Evolutionary conservation across 768 basidiomycete species (phyloP).

Genomic region (Tulasnella sp.): DNA sequence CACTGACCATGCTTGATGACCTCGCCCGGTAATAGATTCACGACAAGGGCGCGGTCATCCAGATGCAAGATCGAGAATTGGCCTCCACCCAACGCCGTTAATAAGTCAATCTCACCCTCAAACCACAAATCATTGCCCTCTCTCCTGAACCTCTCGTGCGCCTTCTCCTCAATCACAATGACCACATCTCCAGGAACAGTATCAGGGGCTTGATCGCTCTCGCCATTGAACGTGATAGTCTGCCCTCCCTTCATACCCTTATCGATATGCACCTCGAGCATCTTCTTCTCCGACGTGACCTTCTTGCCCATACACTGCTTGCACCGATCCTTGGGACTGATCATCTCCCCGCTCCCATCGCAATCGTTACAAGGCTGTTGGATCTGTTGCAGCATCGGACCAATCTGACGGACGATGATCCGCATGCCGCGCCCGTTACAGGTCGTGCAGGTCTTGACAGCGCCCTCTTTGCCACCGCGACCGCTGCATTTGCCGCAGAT

Average conservation of each 20-base stretch:
- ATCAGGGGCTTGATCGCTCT: constrained; percentile 85
- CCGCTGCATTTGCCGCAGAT: constrained; percentile 92
- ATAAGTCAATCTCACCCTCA: constrained; percentile 83
- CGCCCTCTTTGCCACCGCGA: constrained; percentile 95
- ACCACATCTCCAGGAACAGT: constrained; percentile 89
- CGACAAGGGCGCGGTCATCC: constrained; percentile 79
- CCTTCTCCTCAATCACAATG: constrained; percentile 87
- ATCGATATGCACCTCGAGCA: constrained; percentile 95
- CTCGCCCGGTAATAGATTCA: constrained; percentile 79
- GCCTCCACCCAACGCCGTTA: constrained; percentile 90
- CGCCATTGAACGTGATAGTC: constrained; percentile 77
- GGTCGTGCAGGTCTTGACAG: constrained; percentile 62
- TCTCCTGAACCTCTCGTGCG: constrained; percentile 78
- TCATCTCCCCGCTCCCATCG: constrained; percentile 85
- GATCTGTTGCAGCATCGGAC: constrained; percentile 99
- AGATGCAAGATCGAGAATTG: constrained; percentile 83
- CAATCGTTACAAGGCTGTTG: constrained; percentile 93
- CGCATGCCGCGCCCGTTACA: constrained; percentile 89
- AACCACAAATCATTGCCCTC: constrained; percentile 77
- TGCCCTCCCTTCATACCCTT: constrained; percentile 95
- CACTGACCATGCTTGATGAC: constrained; percentile 82
- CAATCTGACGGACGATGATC: constrained; percentile 89
- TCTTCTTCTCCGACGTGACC: constrained; percentile 85
- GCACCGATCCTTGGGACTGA: constrained; percentile 89
- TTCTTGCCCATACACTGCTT: constrained; percentile 91